Evolutionary conservation across 2,329 filamentous ascomycete species (phyloP).

Genomic region (Aspergillus luchuensis): DNA sequence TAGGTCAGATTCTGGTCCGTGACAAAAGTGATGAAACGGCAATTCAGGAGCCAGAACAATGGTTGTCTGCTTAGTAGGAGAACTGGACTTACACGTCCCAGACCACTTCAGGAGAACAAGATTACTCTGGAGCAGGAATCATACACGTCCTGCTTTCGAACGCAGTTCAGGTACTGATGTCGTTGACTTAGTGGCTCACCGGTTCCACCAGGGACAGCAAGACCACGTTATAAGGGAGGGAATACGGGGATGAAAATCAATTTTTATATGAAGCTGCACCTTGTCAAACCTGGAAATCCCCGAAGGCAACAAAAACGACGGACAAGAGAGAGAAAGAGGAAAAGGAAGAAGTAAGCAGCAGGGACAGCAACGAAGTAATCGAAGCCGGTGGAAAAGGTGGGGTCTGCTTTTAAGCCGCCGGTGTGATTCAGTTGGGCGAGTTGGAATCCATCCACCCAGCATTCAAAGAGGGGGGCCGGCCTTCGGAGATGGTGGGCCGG

Average conservation of each 20-base stretch:
- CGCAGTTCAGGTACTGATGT: background rate
- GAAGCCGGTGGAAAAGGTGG: constrained; percentile 6
- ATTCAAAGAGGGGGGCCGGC: background rate
- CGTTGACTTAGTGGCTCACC: constrained; percentile 11
- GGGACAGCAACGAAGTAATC: constrained; percentile 31
- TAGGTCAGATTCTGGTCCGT: constrained; percentile 7
- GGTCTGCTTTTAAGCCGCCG: constrained; percentile 7
- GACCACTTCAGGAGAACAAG: background rate
- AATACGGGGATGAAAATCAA: background rate
- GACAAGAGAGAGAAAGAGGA: constrained; percentile 1
- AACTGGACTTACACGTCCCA: background rate
- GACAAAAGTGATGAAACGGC: background rate
- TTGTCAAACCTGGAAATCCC: background rate
- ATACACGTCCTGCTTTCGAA: background rate
- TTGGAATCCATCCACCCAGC: background rate
- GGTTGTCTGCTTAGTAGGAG: background rate
- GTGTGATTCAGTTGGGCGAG: background rate
- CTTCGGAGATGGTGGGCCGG: constrained; percentile 4
- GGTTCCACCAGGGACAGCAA: constrained; percentile 13
- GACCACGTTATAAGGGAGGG: background rate
- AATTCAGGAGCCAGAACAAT: background rate
- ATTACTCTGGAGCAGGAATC: background rate
- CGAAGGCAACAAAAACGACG: background rate
- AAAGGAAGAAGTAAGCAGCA: constrained; percentile 62
- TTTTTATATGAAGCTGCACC: constrained; percentile 1